Conservation (phyloP, 2,329 filamentous ascomycete species). For the Stemphylium beticola region DNA sequence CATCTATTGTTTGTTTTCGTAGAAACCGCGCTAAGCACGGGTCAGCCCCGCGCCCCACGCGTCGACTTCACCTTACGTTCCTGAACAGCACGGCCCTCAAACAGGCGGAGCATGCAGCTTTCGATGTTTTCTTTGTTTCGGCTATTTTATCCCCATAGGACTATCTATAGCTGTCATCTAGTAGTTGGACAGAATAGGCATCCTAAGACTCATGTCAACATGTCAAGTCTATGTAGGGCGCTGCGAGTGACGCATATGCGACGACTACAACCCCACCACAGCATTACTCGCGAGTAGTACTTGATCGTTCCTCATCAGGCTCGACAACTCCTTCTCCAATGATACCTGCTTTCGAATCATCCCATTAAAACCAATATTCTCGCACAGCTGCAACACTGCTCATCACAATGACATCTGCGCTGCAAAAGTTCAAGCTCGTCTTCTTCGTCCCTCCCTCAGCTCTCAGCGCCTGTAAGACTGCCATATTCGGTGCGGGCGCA, state of each 20-base stretch:
- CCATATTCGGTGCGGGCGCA: slow-evolving; percentile 55
- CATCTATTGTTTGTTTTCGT: slow-evolving; percentile 24
- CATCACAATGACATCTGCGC: slow-evolving; percentile 3
- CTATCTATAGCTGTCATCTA: not conserved
- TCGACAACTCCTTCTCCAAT: not conserved
- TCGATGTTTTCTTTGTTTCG: not conserved
- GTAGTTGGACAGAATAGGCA: not conserved
- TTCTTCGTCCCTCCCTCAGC: slow-evolving; percentile 52
- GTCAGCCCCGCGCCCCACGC: slow-evolving; percentile 20
- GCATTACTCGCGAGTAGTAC: not conserved
- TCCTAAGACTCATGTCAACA: not conserved
- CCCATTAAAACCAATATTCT: not conserved
- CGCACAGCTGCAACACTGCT: not conserved
- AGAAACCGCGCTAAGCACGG: slow-evolving; percentile 30
- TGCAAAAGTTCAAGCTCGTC: slow-evolving; percentile 51
- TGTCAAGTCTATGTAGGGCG: not conserved
- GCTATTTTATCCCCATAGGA: not conserved
- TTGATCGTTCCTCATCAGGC: not conserved
- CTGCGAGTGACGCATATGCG: not conserved
- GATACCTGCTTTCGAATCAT: no score
- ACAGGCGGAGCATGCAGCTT: not conserved
- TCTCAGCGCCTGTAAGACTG: slow-evolving; percentile 50
- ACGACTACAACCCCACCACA: not conserved
- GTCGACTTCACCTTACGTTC: not conserved
- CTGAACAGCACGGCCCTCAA: not conserved